Evolutionary conservation across 306 rosid genomes (phyloP).

Genomic region (Senna tora): DNA sequence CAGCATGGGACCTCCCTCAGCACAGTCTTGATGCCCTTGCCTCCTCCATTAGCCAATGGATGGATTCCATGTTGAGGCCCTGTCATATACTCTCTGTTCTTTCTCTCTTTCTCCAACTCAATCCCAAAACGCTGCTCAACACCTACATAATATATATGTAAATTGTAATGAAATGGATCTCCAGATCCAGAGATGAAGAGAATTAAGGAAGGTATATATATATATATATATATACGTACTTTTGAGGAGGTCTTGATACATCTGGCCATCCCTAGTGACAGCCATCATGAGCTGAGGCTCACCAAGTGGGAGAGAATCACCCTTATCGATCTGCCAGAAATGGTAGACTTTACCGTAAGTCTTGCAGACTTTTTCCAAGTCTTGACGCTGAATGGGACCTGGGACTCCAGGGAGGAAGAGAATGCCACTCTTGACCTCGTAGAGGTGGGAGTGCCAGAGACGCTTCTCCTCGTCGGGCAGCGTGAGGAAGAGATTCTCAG

Average conservation of each 20-base stretch:
- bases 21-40: conserved; percentile 62
- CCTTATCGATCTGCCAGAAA: conserved; percentile 82
- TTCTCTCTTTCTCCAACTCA: conserved; percentile 51
- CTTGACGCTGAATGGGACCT: conserved; percentile 47
- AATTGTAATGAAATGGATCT: too few species aligned
- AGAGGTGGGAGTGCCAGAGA: conserved; percentile 85
- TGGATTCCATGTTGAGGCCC: conserved; percentile 73
- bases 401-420: conserved; percentile 66
- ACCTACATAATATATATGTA: conserved; percentile 19
- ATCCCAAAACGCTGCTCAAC: conserved; percentile 53
- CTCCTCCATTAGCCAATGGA: conserved; percentile 74
- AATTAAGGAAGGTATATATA: too few species aligned
- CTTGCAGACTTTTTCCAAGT: conserved; percentile 65
- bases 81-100: conserved; percentile 54
- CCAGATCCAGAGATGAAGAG: too few species aligned
- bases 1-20: conserved; percentile 59
- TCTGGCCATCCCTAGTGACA: conserved; percentile 73
- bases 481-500: conserved; percentile 61
- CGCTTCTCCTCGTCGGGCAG: conserved; percentile 78
- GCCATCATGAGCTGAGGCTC: conserved; percentile 80
- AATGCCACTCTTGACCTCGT: conserved; percentile 79
- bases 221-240: too few species aligned
- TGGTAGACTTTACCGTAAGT: conserved; percentile 84
- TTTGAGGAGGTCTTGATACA: conserved; percentile 44
- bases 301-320: conserved; percentile 67